Evolutionary conservation across 2,329 filamentous ascomycete species (phyloP), one percentile per base, ranked within the genome.

Genomic region (Pseudocercospora pini-densiflorae): DNA sequence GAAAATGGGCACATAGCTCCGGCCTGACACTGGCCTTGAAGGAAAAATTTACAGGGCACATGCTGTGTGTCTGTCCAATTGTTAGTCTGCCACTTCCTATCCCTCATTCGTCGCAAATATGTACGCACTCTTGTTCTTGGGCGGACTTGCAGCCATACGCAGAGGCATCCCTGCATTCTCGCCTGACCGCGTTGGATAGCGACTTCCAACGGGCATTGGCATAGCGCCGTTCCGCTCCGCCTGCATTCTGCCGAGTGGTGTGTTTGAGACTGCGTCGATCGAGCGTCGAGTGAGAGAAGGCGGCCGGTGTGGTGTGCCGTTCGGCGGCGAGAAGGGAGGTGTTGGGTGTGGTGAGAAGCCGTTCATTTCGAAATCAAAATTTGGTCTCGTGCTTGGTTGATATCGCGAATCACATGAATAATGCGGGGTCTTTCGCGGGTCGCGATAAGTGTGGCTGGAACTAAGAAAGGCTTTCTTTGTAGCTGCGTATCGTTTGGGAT

Each of bases 21-120:
- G 65, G 95, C 95, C 86, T 98, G 94, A 80, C 95, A 99, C 75
- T 93, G 90, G 79, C 94, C 94, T 83, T 97, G 93, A 62, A 93
- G 90, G 81, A 95, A 99, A 90, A 99, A 99, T 86, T 98, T 98
- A 91, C 95, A 99, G 45, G 95, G 95, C 53, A 99, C 95, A 83
- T 98, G 95, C 68, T 94, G 91, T 19, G 95, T 97, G 80, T 97
- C 94, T 97, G 71, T 59, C 36, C 61, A 51, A 49, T 49, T 62
- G 59, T 76, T 61, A 70, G 76, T 63, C 63, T 19, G 61, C 47
- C 43, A 51, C 51, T 64, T 40, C 40, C 16, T 12, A 16, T 31
- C 33, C 27, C 43, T 45, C 47, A 33, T n/a, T 65, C 53, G 19
- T 24, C 27, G 49, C 33, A 33, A 23, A 45, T 59, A 68, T 43